Conservation (phyloP, 805 yeast species). For the Pichia membranifaciens region DNA sequence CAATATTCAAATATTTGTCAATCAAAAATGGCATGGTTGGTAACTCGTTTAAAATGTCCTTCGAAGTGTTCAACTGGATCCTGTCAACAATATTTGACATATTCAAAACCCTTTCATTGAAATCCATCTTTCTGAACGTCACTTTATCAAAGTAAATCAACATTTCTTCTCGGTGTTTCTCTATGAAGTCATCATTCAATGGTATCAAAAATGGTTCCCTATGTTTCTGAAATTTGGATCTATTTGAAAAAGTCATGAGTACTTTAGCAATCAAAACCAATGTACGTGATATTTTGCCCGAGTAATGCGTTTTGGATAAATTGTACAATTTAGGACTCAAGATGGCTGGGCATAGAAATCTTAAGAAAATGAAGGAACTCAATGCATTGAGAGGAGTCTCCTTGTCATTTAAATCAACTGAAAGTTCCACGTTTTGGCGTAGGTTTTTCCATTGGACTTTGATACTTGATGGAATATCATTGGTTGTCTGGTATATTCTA, state of each 20-base stretch:
- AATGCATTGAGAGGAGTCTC: slow-evolving; percentile 60
- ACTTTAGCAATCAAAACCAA: slow-evolving; percentile 77
- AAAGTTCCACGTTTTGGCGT: slow-evolving; percentile 57
- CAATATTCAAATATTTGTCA: slow-evolving; percentile 57
- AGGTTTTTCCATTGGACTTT: slow-evolving; percentile 58
- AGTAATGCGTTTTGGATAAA: slow-evolving; percentile 63
- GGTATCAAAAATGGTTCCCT: slow-evolving; percentile 76
- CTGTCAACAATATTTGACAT: slow-evolving; percentile 52
- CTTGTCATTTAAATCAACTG: slow-evolving; percentile 48
- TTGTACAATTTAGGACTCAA: slow-evolving; percentile 83
- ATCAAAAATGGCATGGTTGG: slow-evolving; percentile 66
- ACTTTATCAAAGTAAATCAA: slow-evolving; percentile 66
- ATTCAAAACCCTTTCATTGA: slow-evolving; percentile 50
- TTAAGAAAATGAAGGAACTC: slow-evolving; percentile 75
- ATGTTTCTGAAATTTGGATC: slow-evolving; percentile 63
- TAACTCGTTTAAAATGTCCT: slow-evolving; percentile 46
- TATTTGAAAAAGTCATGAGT: slow-evolving; percentile 70
- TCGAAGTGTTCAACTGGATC: slow-evolving; percentile 52
- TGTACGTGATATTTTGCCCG: slow-evolving; percentile 68
- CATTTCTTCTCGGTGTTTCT: slow-evolving; percentile 50
- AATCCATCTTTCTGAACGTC: slow-evolving; percentile 61
- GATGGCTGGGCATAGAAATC: slow-evolving; percentile 88
- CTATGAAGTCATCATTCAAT: slow-evolving; percentile 62
- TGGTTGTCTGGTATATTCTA: slow-evolving; percentile 56
- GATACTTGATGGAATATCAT: slow-evolving; percentile 67